Conservation (phyloP, 1,284 basidiomycete species). For the Volvariella volvacea region DNA sequence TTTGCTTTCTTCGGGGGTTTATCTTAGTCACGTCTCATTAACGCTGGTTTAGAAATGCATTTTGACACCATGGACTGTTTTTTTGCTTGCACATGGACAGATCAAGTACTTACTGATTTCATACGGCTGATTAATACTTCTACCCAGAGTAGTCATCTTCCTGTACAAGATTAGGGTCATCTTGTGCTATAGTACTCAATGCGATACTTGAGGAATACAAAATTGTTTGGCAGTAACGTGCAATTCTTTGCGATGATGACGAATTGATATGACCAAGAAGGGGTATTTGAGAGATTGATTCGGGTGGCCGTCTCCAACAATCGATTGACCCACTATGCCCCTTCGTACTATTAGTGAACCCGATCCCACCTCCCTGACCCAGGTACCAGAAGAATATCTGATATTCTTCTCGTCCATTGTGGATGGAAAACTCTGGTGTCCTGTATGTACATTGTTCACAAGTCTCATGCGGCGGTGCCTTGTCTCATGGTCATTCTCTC, state of each 20-base stretch:
- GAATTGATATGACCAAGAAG: no score
- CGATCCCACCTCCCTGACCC: constrained; percentile 29
- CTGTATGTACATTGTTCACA: constrained; percentile 43
- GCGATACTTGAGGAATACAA: not conserved
- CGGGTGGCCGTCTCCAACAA: no score
- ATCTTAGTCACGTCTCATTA: constrained; percentile 16
- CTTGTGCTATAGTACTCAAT: not conserved
- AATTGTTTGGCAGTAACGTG: not conserved
- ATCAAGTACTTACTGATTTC: constrained; percentile 22
- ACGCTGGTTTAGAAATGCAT: constrained; percentile 11
- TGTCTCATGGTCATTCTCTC: no score
- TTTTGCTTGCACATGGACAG: constrained; percentile 21
- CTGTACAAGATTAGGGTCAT: not conserved
- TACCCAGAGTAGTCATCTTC: not conserved
- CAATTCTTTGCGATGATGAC: no score
- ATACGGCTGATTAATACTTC: constrained; percentile 21
- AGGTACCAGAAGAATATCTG: constrained; percentile 43
- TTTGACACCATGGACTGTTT: constrained; percentile 16
- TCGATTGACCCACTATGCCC: constrained; percentile 25
- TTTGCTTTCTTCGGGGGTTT: constrained; percentile 7
- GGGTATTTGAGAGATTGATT: no score
- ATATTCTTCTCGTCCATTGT: constrained; percentile 62
- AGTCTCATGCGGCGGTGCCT: not conserved
- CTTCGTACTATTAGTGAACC: constrained; percentile 27
- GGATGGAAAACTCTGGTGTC: constrained; percentile 59